Conservation (phyloP, 75 land plant genomes). For the Pinus tabuliformis region DNA sequence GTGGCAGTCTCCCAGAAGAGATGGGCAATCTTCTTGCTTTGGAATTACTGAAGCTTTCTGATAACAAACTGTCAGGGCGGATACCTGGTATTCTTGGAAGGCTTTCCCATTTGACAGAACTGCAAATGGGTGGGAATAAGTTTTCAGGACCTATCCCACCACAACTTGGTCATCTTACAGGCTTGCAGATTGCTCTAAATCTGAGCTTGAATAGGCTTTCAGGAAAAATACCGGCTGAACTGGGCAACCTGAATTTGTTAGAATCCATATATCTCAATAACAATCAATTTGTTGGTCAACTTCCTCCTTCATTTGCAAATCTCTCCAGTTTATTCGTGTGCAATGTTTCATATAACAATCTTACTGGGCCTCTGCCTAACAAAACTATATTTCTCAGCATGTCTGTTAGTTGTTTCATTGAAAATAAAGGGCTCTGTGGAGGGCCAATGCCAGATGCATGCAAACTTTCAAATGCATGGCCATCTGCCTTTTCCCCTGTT, state of each 20-base stretch:
- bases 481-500: slow-evolving; percentile 12
- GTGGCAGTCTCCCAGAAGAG: slow-evolving; percentile 44
- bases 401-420: slow-evolving; percentile 58
- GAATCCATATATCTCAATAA: slow-evolving; percentile 57
- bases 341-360: slow-evolving; percentile 72
- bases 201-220: slow-evolving; percentile 61
- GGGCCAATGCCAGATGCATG: slow-evolving; percentile 33
- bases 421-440: slow-evolving; percentile 85
- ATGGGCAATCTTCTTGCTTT: slow-evolving; percentile 58
- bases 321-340: slow-evolving; percentile 54
- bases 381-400: slow-evolving; percentile 47
- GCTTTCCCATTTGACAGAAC: slow-evolving; percentile 59
- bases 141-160: slow-evolving; percentile 63
- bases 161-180: slow-evolving; percentile 51
- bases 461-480: not conserved
- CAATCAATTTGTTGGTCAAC: slow-evolving; percentile 55
- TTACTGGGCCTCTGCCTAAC: slow-evolving; percentile 66
- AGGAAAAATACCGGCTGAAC: slow-evolving; percentile 59
- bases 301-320: slow-evolving; percentile 52
- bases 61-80: slow-evolving; percentile 59
- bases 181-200: slow-evolving; percentile 71
- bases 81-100: slow-evolving; percentile 65
- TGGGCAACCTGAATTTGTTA: slow-evolving; percentile 55
- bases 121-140: slow-evolving; percentile 72
- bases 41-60: slow-evolving; percentile 60